Conservation (phyloP, 2,329 filamentous ascomycete species). For the Beauveria caledonica region DNA sequence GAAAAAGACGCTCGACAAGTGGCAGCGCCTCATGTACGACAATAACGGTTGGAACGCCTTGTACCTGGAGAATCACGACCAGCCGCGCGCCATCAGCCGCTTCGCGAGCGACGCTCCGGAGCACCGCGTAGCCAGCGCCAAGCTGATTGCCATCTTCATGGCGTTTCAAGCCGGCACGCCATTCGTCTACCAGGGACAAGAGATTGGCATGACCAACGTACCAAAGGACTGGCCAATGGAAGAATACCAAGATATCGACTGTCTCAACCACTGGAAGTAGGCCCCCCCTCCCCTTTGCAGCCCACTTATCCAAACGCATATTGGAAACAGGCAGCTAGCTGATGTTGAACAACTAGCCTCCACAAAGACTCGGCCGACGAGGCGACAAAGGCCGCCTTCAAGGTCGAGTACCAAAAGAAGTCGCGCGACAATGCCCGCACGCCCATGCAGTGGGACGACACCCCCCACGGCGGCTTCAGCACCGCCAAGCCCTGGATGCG, state of each 20-base stretch:
- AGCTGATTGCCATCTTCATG: constrained; percentile 51
- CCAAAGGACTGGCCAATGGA: constrained; percentile 52
- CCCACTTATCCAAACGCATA: background rate
- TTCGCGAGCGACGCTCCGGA: constrained; percentile 43
- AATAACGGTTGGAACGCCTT: constrained; percentile 57
- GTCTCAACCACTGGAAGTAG: constrained; percentile 42
- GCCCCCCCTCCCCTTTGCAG: constrained; percentile 9
- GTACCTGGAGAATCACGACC: constrained; percentile 60
- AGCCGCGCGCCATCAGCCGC: constrained; percentile 50
- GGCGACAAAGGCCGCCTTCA: constrained; percentile 29
- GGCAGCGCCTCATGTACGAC: constrained; percentile 52
- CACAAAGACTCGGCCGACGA: constrained; percentile 31
- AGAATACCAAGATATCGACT: constrained; percentile 62
- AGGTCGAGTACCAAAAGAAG: constrained; percentile 44
- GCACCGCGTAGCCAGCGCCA: constrained; percentile 42
- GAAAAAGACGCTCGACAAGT: constrained; percentile 45
- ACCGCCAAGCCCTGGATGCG: constrained; percentile 59
- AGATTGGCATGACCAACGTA: constrained; percentile 59
- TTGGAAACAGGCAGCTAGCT: background rate
- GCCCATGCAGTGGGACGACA: constrained; percentile 63
- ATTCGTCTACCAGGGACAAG: constrained; percentile 63
- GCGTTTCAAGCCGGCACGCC: constrained; percentile 52
- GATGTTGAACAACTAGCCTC: constrained; percentile 19
- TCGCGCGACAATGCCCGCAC: constrained; percentile 62
- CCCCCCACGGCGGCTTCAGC: constrained; percentile 57